These are phyloP conservation scores for Daldinia grandis DNA, from an alignment of 495 filamentous ascomycete genomes.

Conservation along the genomic window DNA sequence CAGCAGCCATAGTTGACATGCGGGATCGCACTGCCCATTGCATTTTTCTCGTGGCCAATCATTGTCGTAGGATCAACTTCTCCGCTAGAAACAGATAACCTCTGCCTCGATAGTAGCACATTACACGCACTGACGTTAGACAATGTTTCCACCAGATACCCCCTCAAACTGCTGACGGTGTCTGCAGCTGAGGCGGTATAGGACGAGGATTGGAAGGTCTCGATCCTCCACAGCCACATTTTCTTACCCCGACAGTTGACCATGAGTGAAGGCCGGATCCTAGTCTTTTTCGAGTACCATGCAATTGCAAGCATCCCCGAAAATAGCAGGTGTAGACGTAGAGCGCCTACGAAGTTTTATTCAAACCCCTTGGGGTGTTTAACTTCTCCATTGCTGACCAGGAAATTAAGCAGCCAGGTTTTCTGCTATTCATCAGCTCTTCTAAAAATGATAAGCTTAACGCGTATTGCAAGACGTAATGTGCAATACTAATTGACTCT, in stretches of 20 bases:
- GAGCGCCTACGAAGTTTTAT: conserved; percentile 5
- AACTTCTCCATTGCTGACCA: conserved; percentile 24
- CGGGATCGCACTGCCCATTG: conserved; percentile 17
- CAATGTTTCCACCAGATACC: conserved; percentile 26
- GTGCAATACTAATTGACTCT: conserved; percentile 13
- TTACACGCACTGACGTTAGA: conserved; percentile 29
- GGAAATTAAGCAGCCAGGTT: conserved; percentile 7
- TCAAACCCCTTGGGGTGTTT: not conserved
- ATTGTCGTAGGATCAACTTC: conserved; percentile 15
- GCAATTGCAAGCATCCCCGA: conserved; percentile 20
- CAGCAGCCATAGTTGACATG: conserved; percentile 20
- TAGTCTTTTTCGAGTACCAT: conserved; percentile 10
- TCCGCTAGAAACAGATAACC: conserved; percentile 18
- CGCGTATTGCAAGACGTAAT: conserved; percentile 29
- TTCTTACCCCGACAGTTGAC: conserved; percentile 16
- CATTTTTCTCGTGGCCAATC: conserved; percentile 18
- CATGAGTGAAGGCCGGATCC: conserved; percentile 14
- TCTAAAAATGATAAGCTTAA: conserved; percentile 6
- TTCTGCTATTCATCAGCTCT: conserved; percentile 17
- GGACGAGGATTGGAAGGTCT: conserved; percentile 34
- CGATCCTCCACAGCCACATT: conserved; percentile 35
- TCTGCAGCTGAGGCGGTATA: conserved; percentile 33
- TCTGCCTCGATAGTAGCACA: conserved; percentile 21
- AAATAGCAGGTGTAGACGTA: conserved; percentile 35
- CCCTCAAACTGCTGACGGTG: conserved; percentile 13